Evolutionary conservation across 2,329 filamentous ascomycete species (phyloP).

Genomic region (Hymenoscyphus albidus): DNA sequence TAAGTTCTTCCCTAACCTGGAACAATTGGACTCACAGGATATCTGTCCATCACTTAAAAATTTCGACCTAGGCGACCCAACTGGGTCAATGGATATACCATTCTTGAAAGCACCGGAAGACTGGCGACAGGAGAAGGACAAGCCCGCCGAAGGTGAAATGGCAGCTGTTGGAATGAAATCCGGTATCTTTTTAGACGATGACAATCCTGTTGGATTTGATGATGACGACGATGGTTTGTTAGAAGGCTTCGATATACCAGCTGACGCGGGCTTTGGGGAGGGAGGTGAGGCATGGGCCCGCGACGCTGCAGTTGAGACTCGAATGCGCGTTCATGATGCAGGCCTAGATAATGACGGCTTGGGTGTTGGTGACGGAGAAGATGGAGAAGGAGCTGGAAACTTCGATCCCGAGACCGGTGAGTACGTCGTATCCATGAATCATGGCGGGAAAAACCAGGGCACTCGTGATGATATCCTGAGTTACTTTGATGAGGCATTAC

Average conservation of each 20-base stretch:
- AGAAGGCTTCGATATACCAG: slow-evolving; percentile 63
- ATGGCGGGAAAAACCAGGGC: slow-evolving; percentile 58
- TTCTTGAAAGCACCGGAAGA: slow-evolving; percentile 88
- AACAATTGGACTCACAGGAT: slow-evolving; percentile 75
- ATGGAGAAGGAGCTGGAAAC: slow-evolving; percentile 47
- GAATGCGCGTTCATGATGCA: slow-evolving; percentile 73
- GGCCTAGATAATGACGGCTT: slow-evolving; percentile 51
- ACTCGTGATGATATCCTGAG: slow-evolving; percentile 92
- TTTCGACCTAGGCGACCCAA: slow-evolving; percentile 85
- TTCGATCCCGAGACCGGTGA: slow-evolving; percentile 66
- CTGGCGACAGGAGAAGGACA: slow-evolving; percentile 69
- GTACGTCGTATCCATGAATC: slow-evolving; percentile 76
- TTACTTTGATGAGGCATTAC: slow-evolving; percentile 93
- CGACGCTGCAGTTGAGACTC: slow-evolving; percentile 81
- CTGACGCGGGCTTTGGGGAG: slow-evolving; percentile 83
- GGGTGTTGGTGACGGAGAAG: slow-evolving; percentile 47
- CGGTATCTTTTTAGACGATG: slow-evolving; percentile 81
- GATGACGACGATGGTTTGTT: slow-evolving; percentile 69
- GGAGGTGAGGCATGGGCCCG: slow-evolving; percentile 94
- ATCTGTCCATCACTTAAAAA: slow-evolving; percentile 93
- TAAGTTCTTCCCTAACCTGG: slow-evolving; percentile 82
- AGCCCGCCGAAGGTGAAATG: slow-evolving; percentile 38
- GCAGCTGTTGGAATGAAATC: slow-evolving; percentile 61
- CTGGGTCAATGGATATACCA: slow-evolving; percentile 81
- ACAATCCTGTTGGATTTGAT: slow-evolving; percentile 78